These are phyloP conservation scores for Hordeum marinum DNA, from an alignment of 176 grass and related monocot species.

Conservation along the genomic window DNA sequence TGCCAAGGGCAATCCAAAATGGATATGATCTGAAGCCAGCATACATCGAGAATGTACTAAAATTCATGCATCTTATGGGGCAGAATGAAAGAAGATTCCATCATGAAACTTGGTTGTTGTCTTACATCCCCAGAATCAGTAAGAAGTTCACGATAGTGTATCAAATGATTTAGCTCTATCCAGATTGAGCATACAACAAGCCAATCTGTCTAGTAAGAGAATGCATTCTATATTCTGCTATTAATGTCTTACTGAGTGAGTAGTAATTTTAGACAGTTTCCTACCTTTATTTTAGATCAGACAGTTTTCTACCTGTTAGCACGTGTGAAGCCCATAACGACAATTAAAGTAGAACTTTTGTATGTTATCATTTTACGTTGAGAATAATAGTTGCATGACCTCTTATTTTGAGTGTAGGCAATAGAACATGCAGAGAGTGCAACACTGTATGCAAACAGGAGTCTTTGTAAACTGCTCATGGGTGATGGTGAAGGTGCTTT, in stretches of 20 bases:
- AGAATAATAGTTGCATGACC: not conserved
- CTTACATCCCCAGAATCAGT: too few species aligned
- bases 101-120: not conserved
- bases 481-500: constrained; percentile 39
- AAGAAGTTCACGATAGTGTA: not conserved
- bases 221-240: not conserved
- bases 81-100: not conserved
- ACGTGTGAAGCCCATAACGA: not conserved
- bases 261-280: not conserved
- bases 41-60: not conserved
- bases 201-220: not conserved
- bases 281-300: too few species aligned
- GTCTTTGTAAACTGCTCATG: constrained; percentile 32
- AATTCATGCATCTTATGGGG: not conserved
- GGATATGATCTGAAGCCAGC: not conserved
- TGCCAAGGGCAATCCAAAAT: not conserved
- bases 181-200: not conserved
- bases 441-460: constrained; percentile 41
- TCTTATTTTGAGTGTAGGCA: constrained; percentile 3
- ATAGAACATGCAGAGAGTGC: constrained; percentile 5
- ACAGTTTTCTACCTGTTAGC: not conserved
- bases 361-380: not conserved
- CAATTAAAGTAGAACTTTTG: not conserved
- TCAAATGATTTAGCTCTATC: not conserved
- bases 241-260: not conserved